Conservation (phyloP, 257 asterid species). For the Paraleonurus japonicus region DNA sequence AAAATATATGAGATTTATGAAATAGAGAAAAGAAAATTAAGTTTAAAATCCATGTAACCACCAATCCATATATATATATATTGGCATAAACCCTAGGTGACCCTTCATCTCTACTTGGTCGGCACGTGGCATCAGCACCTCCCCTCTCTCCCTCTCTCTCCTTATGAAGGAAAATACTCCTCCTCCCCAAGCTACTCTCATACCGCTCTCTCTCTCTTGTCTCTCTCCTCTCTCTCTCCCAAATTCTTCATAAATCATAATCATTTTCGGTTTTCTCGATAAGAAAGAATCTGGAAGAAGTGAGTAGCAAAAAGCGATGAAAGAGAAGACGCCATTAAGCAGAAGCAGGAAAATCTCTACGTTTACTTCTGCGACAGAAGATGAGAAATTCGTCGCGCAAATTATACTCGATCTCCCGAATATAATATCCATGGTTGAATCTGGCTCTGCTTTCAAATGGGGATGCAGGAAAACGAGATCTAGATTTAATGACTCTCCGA, state of each 20-base stretch:
- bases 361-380: constrained; percentile 2
- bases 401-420: constrained; percentile 41
- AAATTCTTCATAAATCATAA: background rate
- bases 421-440: background rate
- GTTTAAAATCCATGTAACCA: too few species aligned
- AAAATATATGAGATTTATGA: too few species aligned
- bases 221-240: constrained; percentile 4
- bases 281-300: background rate
- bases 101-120: constrained; percentile 32
- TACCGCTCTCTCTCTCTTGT: background rate
- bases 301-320: constrained; percentile 12
- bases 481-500: background rate
- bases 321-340: background rate
- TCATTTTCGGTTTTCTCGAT: background rate
- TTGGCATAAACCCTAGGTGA: constrained; percentile 42
- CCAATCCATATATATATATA: too few species aligned
- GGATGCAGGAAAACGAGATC: constrained; percentile 46
- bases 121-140: constrained; percentile 61
- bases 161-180: too few species aligned
- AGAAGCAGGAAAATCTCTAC: background rate
- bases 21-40: too few species aligned
- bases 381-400: constrained; percentile 44
- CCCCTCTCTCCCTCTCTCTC: constrained; percentile 15
- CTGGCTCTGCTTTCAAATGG: constrained; percentile 30
- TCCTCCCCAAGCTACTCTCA: constrained; percentile 13